Conservation (phyloP, 2,329 filamentous ascomycete species). For the Aspergillus brasiliensis region DNA sequence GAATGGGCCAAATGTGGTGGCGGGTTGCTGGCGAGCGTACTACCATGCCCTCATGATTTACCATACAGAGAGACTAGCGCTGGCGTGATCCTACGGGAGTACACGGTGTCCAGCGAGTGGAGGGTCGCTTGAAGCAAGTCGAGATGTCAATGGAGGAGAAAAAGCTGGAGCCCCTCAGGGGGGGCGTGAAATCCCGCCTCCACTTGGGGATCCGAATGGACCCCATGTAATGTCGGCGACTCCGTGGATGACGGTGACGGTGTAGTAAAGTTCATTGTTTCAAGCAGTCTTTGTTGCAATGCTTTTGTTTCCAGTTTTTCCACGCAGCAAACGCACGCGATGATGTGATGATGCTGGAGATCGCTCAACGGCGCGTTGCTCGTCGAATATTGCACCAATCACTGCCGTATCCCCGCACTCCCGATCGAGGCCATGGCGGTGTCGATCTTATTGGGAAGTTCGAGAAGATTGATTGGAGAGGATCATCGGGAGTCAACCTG, state of each 20-base stretch:
- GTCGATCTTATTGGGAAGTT: conserved; percentile 24
- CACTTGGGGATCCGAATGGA: not conserved
- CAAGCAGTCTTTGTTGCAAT: not conserved
- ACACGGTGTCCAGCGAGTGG: not conserved
- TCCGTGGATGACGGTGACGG: not conserved
- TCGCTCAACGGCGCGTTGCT: conserved; percentile 8
- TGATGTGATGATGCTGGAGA: not conserved
- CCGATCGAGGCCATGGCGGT: conserved; percentile 27
- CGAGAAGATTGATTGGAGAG: too few relatives aligned
- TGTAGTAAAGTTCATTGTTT: not conserved
- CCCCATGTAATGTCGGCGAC: not conserved
- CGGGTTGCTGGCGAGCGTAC: conserved; percentile 1
- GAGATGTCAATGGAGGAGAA: not conserved
- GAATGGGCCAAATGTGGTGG: not conserved
- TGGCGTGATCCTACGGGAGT: not conserved
- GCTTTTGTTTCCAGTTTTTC: not conserved
- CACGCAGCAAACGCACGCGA: not conserved
- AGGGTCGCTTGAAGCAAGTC: not conserved
- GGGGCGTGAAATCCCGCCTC: not conserved
- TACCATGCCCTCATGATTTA: conserved; percentile 20
- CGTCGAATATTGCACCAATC: conserved; percentile 36
- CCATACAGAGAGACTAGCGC: conserved; percentile 20
- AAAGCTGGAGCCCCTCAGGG: not conserved
- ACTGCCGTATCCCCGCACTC: conserved; percentile 24
- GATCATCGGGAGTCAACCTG: too few relatives aligned